phyloP scores from a whole-genome alignment of 345 rosid species.

The Moricandia arvensis region DNA sequence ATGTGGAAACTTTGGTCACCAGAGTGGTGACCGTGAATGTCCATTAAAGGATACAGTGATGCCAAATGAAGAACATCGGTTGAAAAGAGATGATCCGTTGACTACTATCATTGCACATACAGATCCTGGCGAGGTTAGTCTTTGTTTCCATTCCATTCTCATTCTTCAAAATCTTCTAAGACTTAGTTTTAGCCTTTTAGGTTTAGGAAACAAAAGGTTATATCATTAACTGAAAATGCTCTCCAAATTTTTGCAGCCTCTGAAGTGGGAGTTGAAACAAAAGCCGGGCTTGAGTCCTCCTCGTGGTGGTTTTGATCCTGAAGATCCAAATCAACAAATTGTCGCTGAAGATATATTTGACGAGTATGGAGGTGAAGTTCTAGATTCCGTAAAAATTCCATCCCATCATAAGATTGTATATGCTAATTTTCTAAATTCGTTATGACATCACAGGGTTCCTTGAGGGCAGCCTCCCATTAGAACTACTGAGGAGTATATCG shows the following conservation, averaged over 20 bases:
- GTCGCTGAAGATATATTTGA: constrained; percentile 97
- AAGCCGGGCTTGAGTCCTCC: constrained; percentile 98
- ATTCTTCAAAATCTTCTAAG: not conserved
- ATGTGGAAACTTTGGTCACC: constrained; percentile 90
- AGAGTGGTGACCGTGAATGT: constrained; percentile 97
- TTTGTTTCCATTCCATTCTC: too few species aligned
- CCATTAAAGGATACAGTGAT: constrained; percentile 85
- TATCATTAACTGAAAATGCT: constrained; percentile 3
- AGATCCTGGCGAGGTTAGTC: constrained; percentile 91
- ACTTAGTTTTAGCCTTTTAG: not conserved
- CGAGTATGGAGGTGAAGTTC: constrained; percentile 82
- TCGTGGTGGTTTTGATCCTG: constrained; percentile 86
- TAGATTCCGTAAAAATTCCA: constrained; percentile 1
- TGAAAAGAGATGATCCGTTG: constrained; percentile 96
- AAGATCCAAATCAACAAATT: constrained; percentile 95
- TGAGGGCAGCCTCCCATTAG: constrained; percentile 57
- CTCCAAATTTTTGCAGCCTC: constrained; percentile 50
- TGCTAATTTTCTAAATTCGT: constrained; percentile 12
- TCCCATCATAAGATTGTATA: constrained; percentile 8
- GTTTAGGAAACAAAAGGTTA: not conserved
- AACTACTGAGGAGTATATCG: constrained; percentile 51
- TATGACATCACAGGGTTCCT: constrained; percentile 66
- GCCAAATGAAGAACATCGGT: constrained; percentile 89
- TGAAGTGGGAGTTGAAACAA: constrained; percentile 98
- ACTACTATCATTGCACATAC: constrained; percentile 77